Base-by-base conservation (phyloP, 495 filamentous ascomycete species). In the Penicillium tannophilum region DNA sequence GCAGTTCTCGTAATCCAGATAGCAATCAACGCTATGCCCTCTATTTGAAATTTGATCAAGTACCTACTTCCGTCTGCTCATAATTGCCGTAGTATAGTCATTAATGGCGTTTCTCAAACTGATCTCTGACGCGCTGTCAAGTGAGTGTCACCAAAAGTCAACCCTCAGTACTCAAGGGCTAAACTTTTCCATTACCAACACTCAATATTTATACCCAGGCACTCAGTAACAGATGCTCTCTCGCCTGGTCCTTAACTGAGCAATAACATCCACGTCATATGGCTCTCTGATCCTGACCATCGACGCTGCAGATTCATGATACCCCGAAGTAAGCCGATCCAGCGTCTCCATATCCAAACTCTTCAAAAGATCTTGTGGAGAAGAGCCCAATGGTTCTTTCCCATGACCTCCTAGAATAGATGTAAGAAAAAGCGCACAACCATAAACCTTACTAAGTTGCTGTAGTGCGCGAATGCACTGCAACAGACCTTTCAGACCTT, bases 211-310 rank as follows among this genome's bases (percentile, higher is more conserved):
- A 23, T 23, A 28, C 4, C 28, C 4, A 36, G 10, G 10, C 16
- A n/a, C 39, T 47, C 20, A 47, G 28, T 47, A 47, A 26, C 44
- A 47, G 16, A 55, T 19, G 47, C 50, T 50, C 14, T 26, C 52
- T n/a, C 49, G 39, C 41, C 53, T n/a, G 5, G 47, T 56, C 53
- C 52, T 61, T 0, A 61, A 20, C 14, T 44, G 39, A n/a, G 59
- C 49, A 11, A 61, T 47, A 23, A 61, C 52, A 42, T 61, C 59
- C 12, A 55, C 36, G 42, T 61, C 59, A 56, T 61, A 61, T 30
- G 59, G 59, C 46, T 61, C 59, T 31, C 47, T 28, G n/a, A 61
- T 61, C 47, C 51, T 56, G 3, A 61, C 6, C n/a, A 61, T 51
- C 9, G 53, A 35, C 2, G 28, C 39, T 10, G 48, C 17, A 41